phyloP scores from a whole-genome alignment of 2,329 filamentous ascomycete species.

The Fusarium longipes region DNA sequence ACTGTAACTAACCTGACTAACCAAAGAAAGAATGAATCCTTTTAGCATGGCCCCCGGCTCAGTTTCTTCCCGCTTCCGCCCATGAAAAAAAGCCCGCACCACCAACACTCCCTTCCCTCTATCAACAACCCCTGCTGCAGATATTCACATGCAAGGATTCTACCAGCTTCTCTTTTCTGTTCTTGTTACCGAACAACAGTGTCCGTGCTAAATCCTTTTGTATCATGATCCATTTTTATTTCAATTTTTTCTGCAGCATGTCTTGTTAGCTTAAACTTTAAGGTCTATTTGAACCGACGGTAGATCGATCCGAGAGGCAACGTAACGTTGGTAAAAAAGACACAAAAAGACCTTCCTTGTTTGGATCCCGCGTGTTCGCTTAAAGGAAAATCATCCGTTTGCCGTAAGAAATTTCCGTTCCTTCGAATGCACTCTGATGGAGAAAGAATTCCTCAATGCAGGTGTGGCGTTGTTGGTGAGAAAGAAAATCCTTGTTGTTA shows the following conservation, averaged over 20 bases:
- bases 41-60: background rate
- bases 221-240: background rate
- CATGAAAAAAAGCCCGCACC: background rate
- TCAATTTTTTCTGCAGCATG: background rate
- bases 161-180: background rate
- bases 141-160: background rate
- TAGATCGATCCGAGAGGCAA: background rate
- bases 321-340: background rate
- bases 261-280: background rate
- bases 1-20: background rate
- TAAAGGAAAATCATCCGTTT: background rate
- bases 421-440: too few species aligned
- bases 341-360: background rate
- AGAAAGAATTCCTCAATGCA: too few species aligned
- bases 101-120: too few species aligned
- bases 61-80: background rate
- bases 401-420: background rate
- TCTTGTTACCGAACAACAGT: background rate
- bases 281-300: background rate
- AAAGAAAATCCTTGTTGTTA: background rate
- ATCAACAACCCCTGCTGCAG: background rate
- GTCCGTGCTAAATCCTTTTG: background rate
- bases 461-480: background rate
- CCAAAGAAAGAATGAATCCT: too few species aligned
- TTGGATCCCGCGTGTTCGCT: background rate